Percentiles rank a stretch among this genome's conserved stretches.
phyloP scores from a whole-genome alignment of 108 stramenopile genomes.

The Cyclotella kingstonii region DNA sequence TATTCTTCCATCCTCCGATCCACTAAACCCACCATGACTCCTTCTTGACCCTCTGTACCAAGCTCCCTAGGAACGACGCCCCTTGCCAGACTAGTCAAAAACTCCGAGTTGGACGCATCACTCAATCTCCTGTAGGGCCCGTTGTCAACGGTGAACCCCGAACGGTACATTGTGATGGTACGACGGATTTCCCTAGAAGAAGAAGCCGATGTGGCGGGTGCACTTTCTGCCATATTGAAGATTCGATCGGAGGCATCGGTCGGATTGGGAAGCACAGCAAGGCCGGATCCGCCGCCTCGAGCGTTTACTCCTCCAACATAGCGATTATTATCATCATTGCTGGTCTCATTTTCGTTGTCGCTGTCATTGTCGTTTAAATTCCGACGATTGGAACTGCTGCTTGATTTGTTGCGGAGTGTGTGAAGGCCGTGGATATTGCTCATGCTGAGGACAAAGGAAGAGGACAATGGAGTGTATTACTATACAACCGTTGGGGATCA shows the following conservation, averaged over 20 bases:
- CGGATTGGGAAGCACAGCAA: not conserved
- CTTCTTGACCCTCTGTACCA: constrained; percentile 28
- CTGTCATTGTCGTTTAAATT: constrained; percentile 5
- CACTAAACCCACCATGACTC: constrained; percentile 72
- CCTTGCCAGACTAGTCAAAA: constrained; percentile 74
- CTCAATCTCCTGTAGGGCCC: constrained; percentile 89
- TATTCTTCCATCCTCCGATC: constrained; percentile 81
- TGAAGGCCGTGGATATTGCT: constrained; percentile 83
- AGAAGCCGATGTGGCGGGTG: constrained; percentile 12
- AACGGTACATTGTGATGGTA: constrained; percentile 93
- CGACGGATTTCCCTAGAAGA: constrained; percentile 48
- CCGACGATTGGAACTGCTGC: not conserved
- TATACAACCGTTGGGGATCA: too few relatives aligned
- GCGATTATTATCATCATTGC: constrained; percentile 58
- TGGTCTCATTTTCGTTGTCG: constrained; percentile 47
- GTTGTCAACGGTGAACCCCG: constrained; percentile 93
- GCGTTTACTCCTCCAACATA: constrained; percentile 80
- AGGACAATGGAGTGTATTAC: too few relatives aligned
- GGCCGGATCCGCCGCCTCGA: constrained; percentile 83
- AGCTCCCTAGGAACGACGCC: constrained; percentile 79
- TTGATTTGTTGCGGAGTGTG: constrained; percentile 52
- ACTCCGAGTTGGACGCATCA: constrained; percentile 86
- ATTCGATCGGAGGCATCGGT: constrained; percentile 32
- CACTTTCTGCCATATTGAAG: constrained; percentile 50
- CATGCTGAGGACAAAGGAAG: constrained; percentile 39